These are phyloP conservation scores for Diplodia corticola DNA, from an alignment of 2,329 filamentous ascomycete species.

Conservation along the genomic window DNA sequence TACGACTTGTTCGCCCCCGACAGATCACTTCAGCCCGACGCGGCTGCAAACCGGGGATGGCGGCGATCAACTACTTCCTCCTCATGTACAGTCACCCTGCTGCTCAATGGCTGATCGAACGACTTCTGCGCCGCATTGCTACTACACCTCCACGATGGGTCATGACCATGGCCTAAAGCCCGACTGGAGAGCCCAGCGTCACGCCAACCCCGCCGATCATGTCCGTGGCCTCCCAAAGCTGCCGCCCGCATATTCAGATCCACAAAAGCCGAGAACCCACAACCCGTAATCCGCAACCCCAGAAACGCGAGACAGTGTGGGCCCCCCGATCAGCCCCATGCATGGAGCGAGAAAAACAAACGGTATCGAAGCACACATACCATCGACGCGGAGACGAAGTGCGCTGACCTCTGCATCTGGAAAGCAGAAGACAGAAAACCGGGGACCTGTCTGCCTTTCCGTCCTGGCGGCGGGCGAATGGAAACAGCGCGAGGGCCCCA, in stretches of 20 bases:
- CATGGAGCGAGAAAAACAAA: background rate
- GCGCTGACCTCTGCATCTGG: background rate
- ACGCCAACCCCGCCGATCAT: background rate
- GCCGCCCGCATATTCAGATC: background rate
- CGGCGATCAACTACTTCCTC: background rate
- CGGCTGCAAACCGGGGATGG: no score
- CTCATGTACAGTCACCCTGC: background rate
- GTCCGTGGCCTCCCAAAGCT: background rate
- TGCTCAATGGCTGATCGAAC: background rate
- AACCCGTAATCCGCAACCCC: background rate
- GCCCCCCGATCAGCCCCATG: background rate
- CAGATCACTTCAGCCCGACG: background rate
- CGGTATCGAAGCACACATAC: background rate
- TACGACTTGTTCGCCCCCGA: background rate
- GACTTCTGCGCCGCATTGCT: background rate
- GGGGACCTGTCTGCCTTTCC: background rate
- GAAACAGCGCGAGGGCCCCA: background rate
- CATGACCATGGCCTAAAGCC: background rate
- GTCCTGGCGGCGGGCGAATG: slow-evolving; percentile 4
- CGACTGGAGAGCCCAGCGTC: background rate
- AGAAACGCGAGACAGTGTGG: background rate
- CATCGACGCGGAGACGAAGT: background rate
- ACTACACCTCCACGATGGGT: background rate
- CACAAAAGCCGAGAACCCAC: background rate
- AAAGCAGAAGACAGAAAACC: background rate